phyloP scores from a whole-genome alignment of 1,284 basidiomycete genomes.

The Volvariella volvacea region DNA sequence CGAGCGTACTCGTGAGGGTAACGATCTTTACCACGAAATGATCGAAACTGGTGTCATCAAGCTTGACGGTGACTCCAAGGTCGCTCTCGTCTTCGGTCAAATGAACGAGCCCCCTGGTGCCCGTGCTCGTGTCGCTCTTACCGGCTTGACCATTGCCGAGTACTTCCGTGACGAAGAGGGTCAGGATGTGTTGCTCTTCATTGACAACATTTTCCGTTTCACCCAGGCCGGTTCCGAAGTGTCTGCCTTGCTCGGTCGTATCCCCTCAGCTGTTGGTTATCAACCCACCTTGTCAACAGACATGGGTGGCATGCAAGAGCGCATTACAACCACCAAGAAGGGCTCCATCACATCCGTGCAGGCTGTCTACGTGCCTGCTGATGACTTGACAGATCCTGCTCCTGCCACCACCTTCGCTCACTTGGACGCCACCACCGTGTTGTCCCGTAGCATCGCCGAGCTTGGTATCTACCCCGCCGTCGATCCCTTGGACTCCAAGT shows the following conservation, averaged over 20 bases:
- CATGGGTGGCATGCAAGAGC: constrained; percentile 99
- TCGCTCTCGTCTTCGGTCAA: constrained; percentile 99
- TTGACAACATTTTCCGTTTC: constrained; percentile 99
- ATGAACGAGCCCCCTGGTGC: constrained; percentile 99
- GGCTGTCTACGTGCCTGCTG: constrained; percentile 98
- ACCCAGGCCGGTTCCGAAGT: constrained; percentile 99
- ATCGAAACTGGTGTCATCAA: constrained; percentile 99
- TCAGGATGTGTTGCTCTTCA: constrained; percentile 99
- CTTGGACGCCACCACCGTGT: constrained; percentile 98
- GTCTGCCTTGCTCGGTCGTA: constrained; percentile 99
- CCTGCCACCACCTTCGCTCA: constrained; percentile 99
- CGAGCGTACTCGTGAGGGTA: constrained; percentile 99
- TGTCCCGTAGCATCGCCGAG: constrained; percentile 98
- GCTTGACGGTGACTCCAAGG: constrained; percentile 97
- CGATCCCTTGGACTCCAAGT: constrained; percentile 98
- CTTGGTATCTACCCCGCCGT: constrained; percentile 99
- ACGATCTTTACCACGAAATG: constrained; percentile 99
- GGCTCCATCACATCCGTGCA: constrained; percentile 99
- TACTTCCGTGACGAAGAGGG: constrained; percentile 99
- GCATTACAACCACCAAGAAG: constrained; percentile 99
- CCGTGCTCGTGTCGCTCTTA: constrained; percentile 99
- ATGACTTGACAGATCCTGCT: constrained; percentile 99
- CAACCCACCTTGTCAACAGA: constrained; percentile 99
- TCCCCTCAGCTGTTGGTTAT: constrained; percentile 99
- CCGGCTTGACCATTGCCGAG: constrained; percentile 97